Percentiles rank a stretch among this genome's conserved stretches.
Evolutionary conservation across 2,329 filamentous ascomycete genomes (phyloP).

Genomic region (Pseudogymnoascus sp.): DNA sequence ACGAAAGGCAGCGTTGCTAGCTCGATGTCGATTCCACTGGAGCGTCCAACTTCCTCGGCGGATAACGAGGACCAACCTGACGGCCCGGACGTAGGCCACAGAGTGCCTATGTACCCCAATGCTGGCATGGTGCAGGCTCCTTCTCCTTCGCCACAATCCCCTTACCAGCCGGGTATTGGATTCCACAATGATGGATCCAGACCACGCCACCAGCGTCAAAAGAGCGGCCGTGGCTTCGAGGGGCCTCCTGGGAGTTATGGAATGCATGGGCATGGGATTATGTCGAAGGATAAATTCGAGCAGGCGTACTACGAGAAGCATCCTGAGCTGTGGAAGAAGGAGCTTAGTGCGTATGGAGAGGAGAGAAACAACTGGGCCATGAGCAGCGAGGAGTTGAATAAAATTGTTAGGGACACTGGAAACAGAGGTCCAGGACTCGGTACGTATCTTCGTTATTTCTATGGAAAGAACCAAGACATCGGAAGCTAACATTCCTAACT

Average conservation of each 20-base stretch:
- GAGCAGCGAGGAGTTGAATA: constrained; percentile 85
- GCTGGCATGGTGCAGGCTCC: constrained; percentile 95
- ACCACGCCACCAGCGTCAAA: constrained; percentile 60
- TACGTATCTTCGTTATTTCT: constrained; percentile 32
- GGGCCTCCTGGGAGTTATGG: constrained; percentile 86
- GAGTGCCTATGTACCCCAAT: constrained; percentile 88
- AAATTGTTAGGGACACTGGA: constrained; percentile 69
- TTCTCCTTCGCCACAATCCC: constrained; percentile 56
- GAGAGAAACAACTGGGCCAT: constrained; percentile 65
- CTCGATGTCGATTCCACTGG: constrained; percentile 35
- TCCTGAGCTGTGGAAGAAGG: constrained; percentile 71
- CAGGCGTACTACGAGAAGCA: constrained; percentile 91
- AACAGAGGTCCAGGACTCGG: constrained; percentile 44
- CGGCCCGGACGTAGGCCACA: constrained; percentile 84
- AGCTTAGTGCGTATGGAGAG: constrained; percentile 51
- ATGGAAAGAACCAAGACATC: constrained; percentile 10
- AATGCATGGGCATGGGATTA: constrained; percentile 76
- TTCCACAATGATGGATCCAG: constrained; percentile 44
- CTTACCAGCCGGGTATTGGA: constrained; percentile 33
- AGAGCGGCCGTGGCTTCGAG: constrained; percentile 62
- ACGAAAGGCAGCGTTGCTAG: constrained; percentile 55
- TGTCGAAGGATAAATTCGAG: constrained; percentile 72
- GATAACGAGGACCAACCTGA: constrained; percentile 65
- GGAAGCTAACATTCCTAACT: constrained; percentile 26
- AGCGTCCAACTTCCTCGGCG: constrained; percentile 48